Evolutionary conservation across 306 rosid genomes (phyloP), one percentile per base, ranked within the genome.

Genomic region (Castanea mollissima): DNA sequence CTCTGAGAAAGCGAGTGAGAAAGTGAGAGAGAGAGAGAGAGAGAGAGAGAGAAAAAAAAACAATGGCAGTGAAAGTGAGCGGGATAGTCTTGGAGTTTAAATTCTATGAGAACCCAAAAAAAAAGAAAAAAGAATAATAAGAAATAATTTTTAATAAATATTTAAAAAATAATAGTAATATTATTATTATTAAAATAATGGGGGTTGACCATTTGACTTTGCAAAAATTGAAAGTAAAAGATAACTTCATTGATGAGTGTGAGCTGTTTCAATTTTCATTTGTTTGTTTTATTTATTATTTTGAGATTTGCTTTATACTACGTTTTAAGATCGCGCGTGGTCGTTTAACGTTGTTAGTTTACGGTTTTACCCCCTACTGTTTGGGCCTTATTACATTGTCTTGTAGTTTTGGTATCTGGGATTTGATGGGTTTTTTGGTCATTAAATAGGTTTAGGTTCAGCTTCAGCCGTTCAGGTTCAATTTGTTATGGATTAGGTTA

Each of bases 1-100:
- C 79, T 75, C 81, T 55, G 78, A 55, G 83, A 79, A 23, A 16
- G 62, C 65, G 76, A 77, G 63, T 58, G 32, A 15, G 19, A 23
- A 23, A 23, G 23, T 23, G 25, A 35, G 44, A 21, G n/a, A 6
- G 62, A 38, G 51, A 4, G 34, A 54, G 23, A 58, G 13, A 56
- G 44, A 6, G 20, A 55, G 68, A 16, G 25, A 35, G 44, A 21
- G n/a, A 6, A 54, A 38, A 35, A 4, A 25, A 54, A 20, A 27
- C 75, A 29, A 71, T 23, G n/a, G 70, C 70, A 29, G 71, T 1
- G 32, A 8, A 41, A 31, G 13, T 76, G 87, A 78, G 80, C 84
- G 80, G 80, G 77, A 18, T 21, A 18, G 27, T 27, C 19, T 25
- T 68, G 80, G 63, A 32, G 77, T 81, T 76, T 74, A 70, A 81